These are phyloP conservation scores for Vaccinium vitisidaea DNA, from an alignment of 148 eudicot species.

Conservation along the genomic window DNA sequence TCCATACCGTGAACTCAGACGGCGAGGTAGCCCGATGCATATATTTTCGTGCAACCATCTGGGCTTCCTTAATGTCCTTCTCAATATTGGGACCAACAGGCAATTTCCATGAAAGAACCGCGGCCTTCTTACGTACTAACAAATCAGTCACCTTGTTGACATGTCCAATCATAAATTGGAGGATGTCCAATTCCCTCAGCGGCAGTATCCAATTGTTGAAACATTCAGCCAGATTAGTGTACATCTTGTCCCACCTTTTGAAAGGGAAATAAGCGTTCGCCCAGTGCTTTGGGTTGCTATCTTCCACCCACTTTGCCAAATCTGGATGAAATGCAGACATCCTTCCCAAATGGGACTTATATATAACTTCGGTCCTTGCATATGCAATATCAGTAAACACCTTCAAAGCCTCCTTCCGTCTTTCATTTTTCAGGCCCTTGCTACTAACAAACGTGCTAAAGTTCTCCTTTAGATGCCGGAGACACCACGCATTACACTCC, in stretches of 20 bases:
- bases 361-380: not conserved
- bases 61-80: not conserved
- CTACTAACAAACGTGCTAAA: not conserved
- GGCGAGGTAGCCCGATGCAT: no score
- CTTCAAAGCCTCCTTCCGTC: not conserved
- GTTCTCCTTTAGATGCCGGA: not conserved
- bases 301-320: not conserved
- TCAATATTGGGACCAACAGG: not conserved
- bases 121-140: not conserved
- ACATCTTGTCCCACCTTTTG: not conserved
- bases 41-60: no score
- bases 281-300: not conserved
- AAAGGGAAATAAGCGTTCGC: not conserved
- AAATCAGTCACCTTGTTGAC: not conserved
- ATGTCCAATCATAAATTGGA: not conserved
- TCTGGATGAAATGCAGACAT: not conserved
- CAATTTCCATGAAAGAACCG: not conserved
- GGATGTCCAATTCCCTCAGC: not conserved
- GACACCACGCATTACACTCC: not conserved
- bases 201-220: not conserved
- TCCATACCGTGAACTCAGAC: no score
- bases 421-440: not conserved
- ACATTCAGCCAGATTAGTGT: not conserved
- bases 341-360: no score
- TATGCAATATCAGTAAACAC: not conserved